These are phyloP conservation scores for Tephrocybe sp. DNA, from an alignment of 768 basidiomycete species.

Conservation along the genomic window DNA sequence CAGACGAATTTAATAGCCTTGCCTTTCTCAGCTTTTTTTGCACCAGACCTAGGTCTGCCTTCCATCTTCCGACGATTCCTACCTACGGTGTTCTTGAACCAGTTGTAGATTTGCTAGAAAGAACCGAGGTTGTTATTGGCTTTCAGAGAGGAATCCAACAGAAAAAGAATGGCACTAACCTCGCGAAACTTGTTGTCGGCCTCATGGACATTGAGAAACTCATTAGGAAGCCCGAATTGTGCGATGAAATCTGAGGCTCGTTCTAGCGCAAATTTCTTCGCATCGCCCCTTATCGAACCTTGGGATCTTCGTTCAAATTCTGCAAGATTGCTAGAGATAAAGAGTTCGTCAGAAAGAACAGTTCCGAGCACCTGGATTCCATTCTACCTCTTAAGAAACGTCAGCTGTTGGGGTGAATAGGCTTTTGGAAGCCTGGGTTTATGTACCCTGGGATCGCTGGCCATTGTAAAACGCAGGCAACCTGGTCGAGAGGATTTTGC, in stretches of 20 bases:
- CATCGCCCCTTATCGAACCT: slow-evolving; percentile 62
- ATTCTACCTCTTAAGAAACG: slow-evolving; percentile 49
- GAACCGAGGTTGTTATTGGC: slow-evolving; percentile 3
- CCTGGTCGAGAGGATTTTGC: slow-evolving; percentile 16
- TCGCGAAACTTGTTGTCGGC: slow-evolving; percentile 60
- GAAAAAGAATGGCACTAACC: slow-evolving; percentile 31
- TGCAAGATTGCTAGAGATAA: slow-evolving; percentile 37
- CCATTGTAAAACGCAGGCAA: slow-evolving; percentile 27
- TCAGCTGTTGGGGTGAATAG: slow-evolving; percentile 62
- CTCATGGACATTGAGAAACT: slow-evolving; percentile 54
- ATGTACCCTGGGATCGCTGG: slow-evolving; percentile 61
- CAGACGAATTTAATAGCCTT: slow-evolving; percentile 4
- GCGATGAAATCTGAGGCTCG: slow-evolving; percentile 59
- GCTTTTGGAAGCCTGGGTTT: slow-evolving; percentile 65
- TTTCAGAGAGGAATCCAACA: slow-evolving; percentile 11
- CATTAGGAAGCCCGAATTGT: slow-evolving; percentile 55
- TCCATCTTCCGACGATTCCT: slow-evolving; percentile 57
- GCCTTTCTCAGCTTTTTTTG: slow-evolving; percentile 55
- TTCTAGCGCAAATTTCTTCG: slow-evolving; percentile 67
- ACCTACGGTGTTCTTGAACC: slow-evolving; percentile 71
- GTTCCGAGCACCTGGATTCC: slow-evolving; percentile 5
- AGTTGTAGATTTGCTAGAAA: slow-evolving; percentile 66
- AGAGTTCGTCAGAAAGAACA: slow-evolving; percentile 10
- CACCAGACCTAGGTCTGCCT: slow-evolving; percentile 45
- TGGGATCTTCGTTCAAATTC: slow-evolving; percentile 61